Evolutionary conservation across 1,284 basidiomycete genomes (phyloP).

Genomic region (Apiotrichum brassicae): DNA sequence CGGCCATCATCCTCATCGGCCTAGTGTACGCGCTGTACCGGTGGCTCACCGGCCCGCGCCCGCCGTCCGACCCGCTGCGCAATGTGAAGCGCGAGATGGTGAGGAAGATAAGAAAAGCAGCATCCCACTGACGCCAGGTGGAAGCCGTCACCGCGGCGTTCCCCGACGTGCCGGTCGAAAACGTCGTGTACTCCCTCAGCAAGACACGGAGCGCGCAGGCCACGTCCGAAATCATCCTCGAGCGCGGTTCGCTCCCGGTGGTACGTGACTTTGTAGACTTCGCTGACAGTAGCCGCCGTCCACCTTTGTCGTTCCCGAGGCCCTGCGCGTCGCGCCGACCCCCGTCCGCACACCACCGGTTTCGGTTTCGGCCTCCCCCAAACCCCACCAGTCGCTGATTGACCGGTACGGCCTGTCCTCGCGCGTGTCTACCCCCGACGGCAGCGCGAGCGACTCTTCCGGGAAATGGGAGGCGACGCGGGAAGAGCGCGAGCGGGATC

Average conservation of each 20-base stretch:
- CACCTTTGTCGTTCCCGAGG: conserved; percentile 14
- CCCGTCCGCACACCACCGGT: conserved; percentile 1
- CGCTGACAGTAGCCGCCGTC: conserved; percentile 6
- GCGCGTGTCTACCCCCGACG: conserved; percentile 13
- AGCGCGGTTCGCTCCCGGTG: conserved; percentile 36
- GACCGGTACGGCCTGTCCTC: conserved; percentile 32
- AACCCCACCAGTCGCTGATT: conserved; percentile 25
- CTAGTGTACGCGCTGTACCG: conserved; percentile 34
- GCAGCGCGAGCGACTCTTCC: neutral
- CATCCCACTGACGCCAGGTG: conserved; percentile 25
- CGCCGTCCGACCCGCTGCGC: conserved; percentile 21
- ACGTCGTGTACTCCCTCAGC: conserved; percentile 44
- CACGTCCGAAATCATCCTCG: conserved; percentile 45
- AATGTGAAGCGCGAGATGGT: conserved; percentile 40
- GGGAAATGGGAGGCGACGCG: conserved; percentile 40
- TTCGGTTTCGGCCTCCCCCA: neutral
- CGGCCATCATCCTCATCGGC: conserved; percentile 35
- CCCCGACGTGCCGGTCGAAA: conserved; percentile 39
- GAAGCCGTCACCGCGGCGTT: conserved; percentile 44
- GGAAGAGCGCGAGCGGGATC: conserved; percentile 36
- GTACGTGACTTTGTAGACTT: conserved; percentile 32
- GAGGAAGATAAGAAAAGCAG: too few relatives aligned
- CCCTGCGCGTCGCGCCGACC: conserved; percentile 4
- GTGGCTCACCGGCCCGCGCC: conserved; percentile 32
- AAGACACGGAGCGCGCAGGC: conserved; percentile 42